These are phyloP conservation scores for Globisporangium iwayamae DNA, from an alignment of 352 stramenopile genomes.

Conservation along the genomic window DNA sequence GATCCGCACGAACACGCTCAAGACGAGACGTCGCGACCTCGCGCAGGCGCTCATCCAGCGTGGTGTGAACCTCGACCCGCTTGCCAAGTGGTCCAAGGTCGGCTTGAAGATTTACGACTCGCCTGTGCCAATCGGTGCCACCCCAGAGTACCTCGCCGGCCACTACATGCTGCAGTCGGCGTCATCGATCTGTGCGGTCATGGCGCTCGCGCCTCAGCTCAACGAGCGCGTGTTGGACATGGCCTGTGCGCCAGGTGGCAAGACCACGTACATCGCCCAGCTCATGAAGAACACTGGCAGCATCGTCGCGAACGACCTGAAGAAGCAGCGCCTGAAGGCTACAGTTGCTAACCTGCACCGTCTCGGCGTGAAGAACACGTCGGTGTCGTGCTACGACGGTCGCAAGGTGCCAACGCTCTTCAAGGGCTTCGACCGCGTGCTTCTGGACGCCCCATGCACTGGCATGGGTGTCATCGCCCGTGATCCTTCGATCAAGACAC, in stretches of 20 bases:
- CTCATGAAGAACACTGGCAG: slow-evolving; percentile 99
- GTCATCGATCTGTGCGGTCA: slow-evolving; percentile 98
- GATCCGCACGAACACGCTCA: slow-evolving; percentile 99
- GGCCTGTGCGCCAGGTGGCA: slow-evolving; percentile 97
- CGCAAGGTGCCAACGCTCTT: slow-evolving; percentile 93
- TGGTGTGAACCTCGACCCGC: slow-evolving; percentile 97
- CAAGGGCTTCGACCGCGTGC: slow-evolving; percentile 96
- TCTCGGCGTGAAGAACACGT: slow-evolving; percentile 97
- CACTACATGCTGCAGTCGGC: slow-evolving; percentile 99
- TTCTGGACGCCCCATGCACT: slow-evolving; percentile 99
- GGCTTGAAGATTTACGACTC: slow-evolving; percentile 98
- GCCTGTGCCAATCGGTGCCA: slow-evolving; percentile 98
- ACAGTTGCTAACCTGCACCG: slow-evolving; percentile 99
- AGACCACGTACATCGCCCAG: slow-evolving; percentile 99
- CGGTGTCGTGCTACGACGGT: slow-evolving; percentile 97
- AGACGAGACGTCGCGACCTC: slow-evolving; percentile 97
- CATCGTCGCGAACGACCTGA: slow-evolving; percentile 99
- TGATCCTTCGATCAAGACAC: slow-evolving; percentile 98
- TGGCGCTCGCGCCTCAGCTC: slow-evolving; percentile 96
- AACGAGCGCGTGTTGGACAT: slow-evolving; percentile 98
- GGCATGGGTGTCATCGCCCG: slow-evolving; percentile 97
- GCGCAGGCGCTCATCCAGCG: slow-evolving; percentile 98
- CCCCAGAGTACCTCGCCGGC: slow-evolving; percentile 98
- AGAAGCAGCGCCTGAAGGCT: slow-evolving; percentile 95
- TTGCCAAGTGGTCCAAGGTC: slow-evolving; percentile 99